Evolutionary conservation across 2,329 filamentous ascomycete species (phyloP).

Genomic region (Penicillium decumbens): DNA sequence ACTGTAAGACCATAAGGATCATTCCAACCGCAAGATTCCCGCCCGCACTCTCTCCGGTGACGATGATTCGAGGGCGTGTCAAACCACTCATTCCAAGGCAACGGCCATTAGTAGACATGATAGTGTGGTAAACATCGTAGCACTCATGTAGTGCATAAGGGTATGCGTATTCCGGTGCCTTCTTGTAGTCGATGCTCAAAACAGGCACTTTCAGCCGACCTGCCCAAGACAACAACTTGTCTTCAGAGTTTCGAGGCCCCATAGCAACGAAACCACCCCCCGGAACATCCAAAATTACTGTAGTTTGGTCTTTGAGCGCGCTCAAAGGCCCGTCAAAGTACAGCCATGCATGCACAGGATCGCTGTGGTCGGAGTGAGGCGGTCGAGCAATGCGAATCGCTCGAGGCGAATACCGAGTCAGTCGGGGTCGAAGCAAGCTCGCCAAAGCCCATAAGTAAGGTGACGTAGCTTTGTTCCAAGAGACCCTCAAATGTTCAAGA

Average conservation of each 20-base stretch:
- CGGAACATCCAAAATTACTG: conserved; percentile 81
- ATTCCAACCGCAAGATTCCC: conserved; percentile 76
- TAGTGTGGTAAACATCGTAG: conserved; percentile 75
- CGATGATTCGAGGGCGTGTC: conserved; percentile 61
- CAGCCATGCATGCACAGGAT: conserved; percentile 80
- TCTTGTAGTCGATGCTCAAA: conserved; percentile 84
- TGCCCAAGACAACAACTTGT: conserved; percentile 90
- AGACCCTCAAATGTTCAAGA: conserved; percentile 82
- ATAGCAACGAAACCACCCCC: conserved; percentile 96
- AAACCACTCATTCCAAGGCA: conserved; percentile 71
- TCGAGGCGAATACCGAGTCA: conserved; percentile 76
- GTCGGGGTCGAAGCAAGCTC: conserved; percentile 67
- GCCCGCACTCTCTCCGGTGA: conserved; percentile 77
- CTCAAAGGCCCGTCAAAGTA: conserved; percentile 88
- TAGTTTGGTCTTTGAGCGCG: conserved; percentile 69
- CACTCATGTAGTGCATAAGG: conserved; percentile 83
- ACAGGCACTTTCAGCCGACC: conserved; percentile 83
- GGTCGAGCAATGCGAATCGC: conserved; percentile 81
- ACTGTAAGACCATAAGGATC: conserved; percentile 84
- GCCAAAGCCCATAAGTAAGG: conserved; percentile 76
- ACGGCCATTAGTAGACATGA: conserved; percentile 66
- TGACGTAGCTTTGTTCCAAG: conserved; percentile 91
- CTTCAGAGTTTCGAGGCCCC: conserved; percentile 89
- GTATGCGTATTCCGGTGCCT: conserved; percentile 79
- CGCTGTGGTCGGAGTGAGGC: conserved; percentile 70